Evolutionary conservation across 1,284 basidiomycete genomes (phyloP).

Genomic region (Pseudomicrostroma phylloplanum): DNA sequence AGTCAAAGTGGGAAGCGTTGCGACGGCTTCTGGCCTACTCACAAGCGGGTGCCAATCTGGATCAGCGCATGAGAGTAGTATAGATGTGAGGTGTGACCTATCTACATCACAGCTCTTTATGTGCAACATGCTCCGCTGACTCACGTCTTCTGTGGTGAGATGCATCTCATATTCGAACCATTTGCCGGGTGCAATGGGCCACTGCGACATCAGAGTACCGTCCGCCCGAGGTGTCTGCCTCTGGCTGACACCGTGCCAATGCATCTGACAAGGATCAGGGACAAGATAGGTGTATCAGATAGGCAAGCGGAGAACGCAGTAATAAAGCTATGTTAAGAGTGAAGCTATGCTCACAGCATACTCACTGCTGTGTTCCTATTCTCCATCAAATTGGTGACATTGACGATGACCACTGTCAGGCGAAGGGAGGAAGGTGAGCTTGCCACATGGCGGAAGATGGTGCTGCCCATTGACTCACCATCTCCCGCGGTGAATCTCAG

Average conservation of each 20-base stretch:
- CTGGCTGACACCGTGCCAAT: conserved; percentile 35
- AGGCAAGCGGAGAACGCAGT: not conserved
- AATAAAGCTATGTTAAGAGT: too few relatives aligned
- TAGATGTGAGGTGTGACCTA: too few relatives aligned
- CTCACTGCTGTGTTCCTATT: conserved; percentile 22
- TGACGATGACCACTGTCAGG: conserved; percentile 14
- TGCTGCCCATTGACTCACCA: not conserved
- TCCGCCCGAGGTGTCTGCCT: conserved; percentile 34
- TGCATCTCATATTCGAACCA: conserved; percentile 33
- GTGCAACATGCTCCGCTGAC: not conserved
- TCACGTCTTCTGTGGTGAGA: conserved; percentile 15
- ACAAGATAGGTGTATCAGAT: not conserved
- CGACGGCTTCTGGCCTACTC: not conserved
- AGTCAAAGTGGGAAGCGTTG: too few relatives aligned
- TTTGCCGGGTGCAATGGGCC: conserved; percentile 23
- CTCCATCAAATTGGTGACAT: conserved; percentile 24
- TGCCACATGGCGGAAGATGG: not conserved
- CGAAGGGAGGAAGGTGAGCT: not conserved
- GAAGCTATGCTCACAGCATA: conserved; percentile 10
- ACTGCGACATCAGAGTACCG: conserved; percentile 36
- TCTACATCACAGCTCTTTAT: too few relatives aligned
- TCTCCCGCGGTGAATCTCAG: conserved; percentile 21
- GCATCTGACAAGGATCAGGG: conserved; percentile 10
- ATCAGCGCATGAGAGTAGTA: too few relatives aligned
- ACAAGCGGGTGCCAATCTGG: conserved; percentile 2